phyloP scores from a whole-genome alignment of 768 basidiomycete genomes.

The Mycena sanguinolenta region DNA sequence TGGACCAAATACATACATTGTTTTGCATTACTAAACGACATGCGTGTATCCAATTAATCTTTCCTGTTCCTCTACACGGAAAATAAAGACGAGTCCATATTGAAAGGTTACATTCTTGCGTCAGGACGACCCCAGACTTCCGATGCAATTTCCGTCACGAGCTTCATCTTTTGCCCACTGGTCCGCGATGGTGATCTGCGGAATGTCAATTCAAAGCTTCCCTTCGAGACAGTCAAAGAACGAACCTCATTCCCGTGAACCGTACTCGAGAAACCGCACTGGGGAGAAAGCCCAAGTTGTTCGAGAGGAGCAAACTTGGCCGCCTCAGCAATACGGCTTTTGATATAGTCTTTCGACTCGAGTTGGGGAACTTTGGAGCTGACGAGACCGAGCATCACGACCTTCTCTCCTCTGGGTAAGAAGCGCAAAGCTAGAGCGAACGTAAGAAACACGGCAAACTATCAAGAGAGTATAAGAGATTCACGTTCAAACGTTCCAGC shows the following conservation, averaged over 20 bases:
- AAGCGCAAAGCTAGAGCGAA: constrained; percentile 41
- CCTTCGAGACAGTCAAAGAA: neutral
- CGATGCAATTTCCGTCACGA: constrained; percentile 33
- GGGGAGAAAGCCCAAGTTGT: constrained; percentile 35
- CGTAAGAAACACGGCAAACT: neutral
- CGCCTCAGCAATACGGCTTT: constrained; percentile 35
- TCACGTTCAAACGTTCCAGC: constrained; percentile 53
- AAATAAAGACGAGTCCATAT: neutral
- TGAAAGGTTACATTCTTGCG: neutral
- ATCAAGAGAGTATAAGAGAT: neutral
- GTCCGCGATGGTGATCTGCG: constrained; percentile 36
- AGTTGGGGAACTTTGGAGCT: constrained; percentile 37
- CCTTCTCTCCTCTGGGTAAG: constrained; percentile 45
- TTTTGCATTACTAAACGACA: too few relatives aligned
- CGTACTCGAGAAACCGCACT: constrained; percentile 38
- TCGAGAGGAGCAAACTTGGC: constrained; percentile 39
- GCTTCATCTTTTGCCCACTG: constrained; percentile 40
- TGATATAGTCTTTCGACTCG: constrained; percentile 36
- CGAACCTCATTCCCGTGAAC: constrained; percentile 37
- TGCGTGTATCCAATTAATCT: neutral
- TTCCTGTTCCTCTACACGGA: neutral
- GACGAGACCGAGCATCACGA: constrained; percentile 36
- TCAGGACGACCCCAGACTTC: constrained; percentile 36
- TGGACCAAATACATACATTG: constrained; percentile 3
- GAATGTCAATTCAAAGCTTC: neutral